These are phyloP conservation scores for Venturiaceae sp. DNA, from an alignment of 2,329 filamentous ascomycete genomes.

Conservation along the genomic window DNA sequence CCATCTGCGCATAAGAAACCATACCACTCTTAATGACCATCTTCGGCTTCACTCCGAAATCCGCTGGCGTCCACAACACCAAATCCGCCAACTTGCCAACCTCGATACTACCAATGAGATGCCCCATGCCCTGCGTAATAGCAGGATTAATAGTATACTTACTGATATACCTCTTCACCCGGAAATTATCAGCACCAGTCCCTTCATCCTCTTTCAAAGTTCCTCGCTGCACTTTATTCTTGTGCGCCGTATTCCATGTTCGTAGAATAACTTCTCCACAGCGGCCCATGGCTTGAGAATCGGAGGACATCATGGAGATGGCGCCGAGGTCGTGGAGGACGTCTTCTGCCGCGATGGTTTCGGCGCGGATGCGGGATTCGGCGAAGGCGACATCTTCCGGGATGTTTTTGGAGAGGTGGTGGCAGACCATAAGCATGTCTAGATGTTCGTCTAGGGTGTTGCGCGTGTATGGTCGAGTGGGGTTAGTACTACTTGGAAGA, in stretches of 20 bases:
- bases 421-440: slow-evolving; percentile 98
- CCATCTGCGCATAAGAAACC: slow-evolving; percentile 77
- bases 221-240: slow-evolving; percentile 86
- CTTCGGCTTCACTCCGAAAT: slow-evolving; percentile 79
- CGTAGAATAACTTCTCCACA: slow-evolving; percentile 88
- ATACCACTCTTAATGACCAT: slow-evolving; percentile 81
- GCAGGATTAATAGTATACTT: slow-evolving; percentile 97
- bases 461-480: slow-evolving; percentile 77
- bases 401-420: slow-evolving; percentile 85
- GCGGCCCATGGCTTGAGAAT: slow-evolving; percentile 94
- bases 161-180: slow-evolving; percentile 85
- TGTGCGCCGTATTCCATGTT: slow-evolving; percentile 96
- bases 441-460: slow-evolving; percentile 95
- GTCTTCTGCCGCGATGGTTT: slow-evolving; percentile 95
- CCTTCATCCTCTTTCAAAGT: slow-evolving; percentile 66
- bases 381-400: slow-evolving; percentile 94
- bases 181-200: slow-evolving; percentile 76
- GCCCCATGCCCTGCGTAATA: slow-evolving; percentile 79
- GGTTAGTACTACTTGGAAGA: slow-evolving; percentile 83
- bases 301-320: slow-evolving; percentile 95
- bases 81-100: slow-evolving; percentile 84
- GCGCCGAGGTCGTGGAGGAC: slow-evolving; percentile 90
- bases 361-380: slow-evolving; percentile 84
- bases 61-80: slow-evolving; percentile 74
- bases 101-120: slow-evolving; percentile 79